phyloP scores from a whole-genome alignment of 2,329 filamentous ascomycete genomes.

The Leptodontidium sp. region DNA sequence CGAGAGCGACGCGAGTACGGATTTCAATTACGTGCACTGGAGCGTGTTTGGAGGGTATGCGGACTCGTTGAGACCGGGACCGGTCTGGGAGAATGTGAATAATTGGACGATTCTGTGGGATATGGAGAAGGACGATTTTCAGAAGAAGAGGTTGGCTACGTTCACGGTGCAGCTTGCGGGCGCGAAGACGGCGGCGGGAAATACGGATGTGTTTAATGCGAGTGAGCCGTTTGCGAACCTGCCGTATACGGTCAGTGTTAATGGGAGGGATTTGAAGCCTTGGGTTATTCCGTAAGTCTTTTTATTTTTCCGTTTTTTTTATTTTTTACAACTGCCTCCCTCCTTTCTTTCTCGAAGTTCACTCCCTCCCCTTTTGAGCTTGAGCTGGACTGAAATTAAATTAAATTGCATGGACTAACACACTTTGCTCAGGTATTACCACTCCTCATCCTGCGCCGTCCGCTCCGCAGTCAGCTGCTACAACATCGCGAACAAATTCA shows the following conservation, averaged over 20 bases:
- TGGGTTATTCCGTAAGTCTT: constrained; percentile 63
- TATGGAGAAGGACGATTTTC: constrained; percentile 52
- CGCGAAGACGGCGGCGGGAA: constrained; percentile 68
- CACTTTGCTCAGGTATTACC: constrained; percentile 53
- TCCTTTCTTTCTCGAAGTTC: no score
- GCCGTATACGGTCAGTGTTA: constrained; percentile 58
- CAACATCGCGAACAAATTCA: constrained; percentile 66
- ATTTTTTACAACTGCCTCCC: neutral
- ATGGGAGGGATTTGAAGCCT: constrained; percentile 55
- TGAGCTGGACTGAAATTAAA: no score
- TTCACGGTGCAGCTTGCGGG: constrained; percentile 70
- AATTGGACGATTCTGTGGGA: constrained; percentile 68
- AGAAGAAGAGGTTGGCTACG: constrained; percentile 56
- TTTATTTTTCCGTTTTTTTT: neutral
- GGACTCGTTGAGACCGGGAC: constrained; percentile 54
- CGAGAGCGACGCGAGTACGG: constrained; percentile 54
- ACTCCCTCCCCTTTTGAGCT: no score
- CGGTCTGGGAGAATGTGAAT: constrained; percentile 58
- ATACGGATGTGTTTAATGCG: constrained; percentile 65
- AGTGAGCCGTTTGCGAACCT: constrained; percentile 62
- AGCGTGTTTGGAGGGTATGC: constrained; percentile 66
- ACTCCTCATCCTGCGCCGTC: constrained; percentile 67
- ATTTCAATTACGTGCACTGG: constrained; percentile 73
- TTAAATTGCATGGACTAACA: no score
- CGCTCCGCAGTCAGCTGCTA: constrained; percentile 68